A percentile compares a stretch with the other conserved stretches of the same genome.
These are phyloP conservation scores for Termitomyces sp. DNA, from an alignment of 768 basidiomycete species.

Conservation along the genomic window DNA sequence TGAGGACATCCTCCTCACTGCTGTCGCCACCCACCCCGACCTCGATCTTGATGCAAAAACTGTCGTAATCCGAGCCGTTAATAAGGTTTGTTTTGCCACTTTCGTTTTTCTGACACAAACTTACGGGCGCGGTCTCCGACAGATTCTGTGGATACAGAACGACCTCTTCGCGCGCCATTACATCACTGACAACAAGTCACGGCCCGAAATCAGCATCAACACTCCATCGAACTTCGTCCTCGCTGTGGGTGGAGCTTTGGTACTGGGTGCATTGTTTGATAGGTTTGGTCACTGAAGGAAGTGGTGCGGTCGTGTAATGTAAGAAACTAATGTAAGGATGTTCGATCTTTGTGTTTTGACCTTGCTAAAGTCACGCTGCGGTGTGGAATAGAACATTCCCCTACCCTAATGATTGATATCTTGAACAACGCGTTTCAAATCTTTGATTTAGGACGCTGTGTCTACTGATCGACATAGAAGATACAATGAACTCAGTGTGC, in stretches of 20 bases:
- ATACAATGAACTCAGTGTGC: no score
- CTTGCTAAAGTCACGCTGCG: no score
- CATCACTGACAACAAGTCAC: not conserved
- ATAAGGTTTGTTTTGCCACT: slow-evolving; percentile 32
- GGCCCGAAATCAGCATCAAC: not conserved
- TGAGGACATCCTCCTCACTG: slow-evolving; percentile 38
- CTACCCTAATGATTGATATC: no score
- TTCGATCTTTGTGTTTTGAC: no score
- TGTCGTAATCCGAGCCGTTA: slow-evolving; percentile 37
- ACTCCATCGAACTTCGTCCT: not conserved
- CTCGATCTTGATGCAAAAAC: slow-evolving; percentile 34
- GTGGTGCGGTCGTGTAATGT: no score
- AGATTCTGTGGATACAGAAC: slow-evolving; percentile 53
- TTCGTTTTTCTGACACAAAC: no score
- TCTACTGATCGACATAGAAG: no score
- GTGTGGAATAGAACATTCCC: no score
- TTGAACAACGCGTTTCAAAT: no score
- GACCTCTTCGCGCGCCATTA: slow-evolving; percentile 21
- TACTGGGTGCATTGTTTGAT: not conserved
- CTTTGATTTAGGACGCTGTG: no score
- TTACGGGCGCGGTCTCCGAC: no score
- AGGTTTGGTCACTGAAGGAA: not conserved
- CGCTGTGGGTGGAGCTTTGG: not conserved
- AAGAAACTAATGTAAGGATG: no score
- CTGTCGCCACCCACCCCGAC: slow-evolving; percentile 37